Evolutionary conservation across 805 yeast species (phyloP), one percentile per base, ranked within the genome.

Genomic region (Brettanomyces nanus): DNA sequence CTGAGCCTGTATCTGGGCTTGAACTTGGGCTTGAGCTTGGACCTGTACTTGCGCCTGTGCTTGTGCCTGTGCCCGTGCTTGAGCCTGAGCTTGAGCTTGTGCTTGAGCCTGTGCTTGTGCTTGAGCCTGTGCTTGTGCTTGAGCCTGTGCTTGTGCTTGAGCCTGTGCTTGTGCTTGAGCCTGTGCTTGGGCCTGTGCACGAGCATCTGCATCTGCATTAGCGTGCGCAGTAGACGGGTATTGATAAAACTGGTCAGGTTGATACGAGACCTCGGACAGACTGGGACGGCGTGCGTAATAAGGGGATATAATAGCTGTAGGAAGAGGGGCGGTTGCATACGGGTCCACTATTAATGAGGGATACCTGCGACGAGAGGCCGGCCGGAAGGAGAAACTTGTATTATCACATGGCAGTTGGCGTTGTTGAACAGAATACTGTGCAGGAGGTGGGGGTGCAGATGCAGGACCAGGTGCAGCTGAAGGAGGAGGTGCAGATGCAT

Each of bases 301-400:
- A 23, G 13, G 49, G 45, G 19, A 29, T 18, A 23, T 34, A 25
- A 15, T 30, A 11, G 21, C 31, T 25, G 21, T 28, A n/a, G 36
- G 38, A 10, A 15, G 31, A 11, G 69, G 68, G 3, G 51, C 62
- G 1, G 72, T 67, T 2, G 73, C 71, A 39, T 71, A 58, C 1
- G 78, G 78, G 44, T 72, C 78, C 38, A 61, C 56, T 25, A 68
- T 59, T 28, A 71, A 55, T 9, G 75, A 70, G 4, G 75, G 75
- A 39, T 65, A 60, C 43, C 77, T 51, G 26, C 59, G 68, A 36
- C 70, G 55, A 19, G 56, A 45, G 4, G 51, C 39, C 6, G 55
- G 46, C 35, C 47, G 56, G 28, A 50, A 53, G 4, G 54, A 48
- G 19, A 52, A 52, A 29, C 27, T 14, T n/a, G 19, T 10, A 11